Base-by-base conservation (phyloP, 371 early-diverging fungal genomes). In the Dentiscutata heterogama region DNA sequence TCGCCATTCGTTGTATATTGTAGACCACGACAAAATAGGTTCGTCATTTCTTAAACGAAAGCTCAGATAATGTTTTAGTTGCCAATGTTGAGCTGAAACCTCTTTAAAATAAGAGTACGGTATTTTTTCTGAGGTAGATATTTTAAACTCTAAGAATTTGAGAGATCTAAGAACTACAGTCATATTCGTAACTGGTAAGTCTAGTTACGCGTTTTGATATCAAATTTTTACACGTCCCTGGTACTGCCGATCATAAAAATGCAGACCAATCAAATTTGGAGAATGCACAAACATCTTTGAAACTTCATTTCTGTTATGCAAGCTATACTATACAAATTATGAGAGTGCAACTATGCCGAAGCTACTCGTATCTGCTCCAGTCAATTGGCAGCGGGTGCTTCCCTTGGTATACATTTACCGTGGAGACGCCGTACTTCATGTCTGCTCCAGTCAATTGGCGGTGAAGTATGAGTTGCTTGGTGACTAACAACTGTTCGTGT, bases 401-500 rank as follows among this genome's bases (percentile, higher is more conserved):
- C 39, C n/a, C 67, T 67, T 67, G 67, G 65, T 64, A 64, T 64
- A 14, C 14, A 13, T 67, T 7, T 67, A 42, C 67, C 67, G 0
- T 1, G 67, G 67, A 67, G 67, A 67, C 42, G 67, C 67, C 42
- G 20, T 67, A 16, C 13, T 68, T 68, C n/a, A n/a, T n/a, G n/a
- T n/a, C n/a, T n/a, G n/a, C n/a, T 68, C 42, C 0, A 20, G 51
- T 5, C 27, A 31, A 29, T 46, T 64, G 65, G 65, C 65, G 63
- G 50, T 22, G 51, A 51, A n/a, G 63, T 77, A 61, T 61, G 61
- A 61, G 46, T 60, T 35, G 68, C 65, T 68, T 68, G 68, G 68
- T 68, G 64, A 68, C 46, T 68, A 68, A 42, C 68, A 68, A 68
- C 68, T 68, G 68, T n/a, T 18, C 29, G n/a, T n/a, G 68, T 58